Evolutionary conservation across 192 early-diverging fungal genomes (phyloP).

Genomic region (Dimargaris verticillata): DNA sequence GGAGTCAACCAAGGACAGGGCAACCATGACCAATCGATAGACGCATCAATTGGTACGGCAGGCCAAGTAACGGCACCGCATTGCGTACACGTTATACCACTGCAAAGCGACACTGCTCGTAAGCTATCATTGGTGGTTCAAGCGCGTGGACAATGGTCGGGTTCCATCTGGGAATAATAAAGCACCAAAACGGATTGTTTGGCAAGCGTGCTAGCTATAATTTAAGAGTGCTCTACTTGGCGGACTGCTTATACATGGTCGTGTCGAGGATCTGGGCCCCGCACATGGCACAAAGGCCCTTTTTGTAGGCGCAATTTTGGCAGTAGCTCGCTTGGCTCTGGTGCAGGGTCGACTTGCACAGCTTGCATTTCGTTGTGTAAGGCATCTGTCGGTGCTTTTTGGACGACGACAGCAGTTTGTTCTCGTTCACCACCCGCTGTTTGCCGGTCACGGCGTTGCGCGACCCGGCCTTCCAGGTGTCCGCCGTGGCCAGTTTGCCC

Average conservation of each 20-base stretch:
- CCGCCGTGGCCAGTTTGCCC: conserved; percentile 34
- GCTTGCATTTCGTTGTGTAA: conserved; percentile 39
- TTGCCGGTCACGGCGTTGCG: conserved; percentile 27
- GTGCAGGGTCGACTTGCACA: conserved; percentile 39
- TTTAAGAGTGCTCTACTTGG: conserved; percentile 21
- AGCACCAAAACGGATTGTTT: too few species aligned
- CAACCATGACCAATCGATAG: too few species aligned
- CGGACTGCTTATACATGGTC: conserved; percentile 35
- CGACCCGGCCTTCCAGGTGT: conserved; percentile 50
- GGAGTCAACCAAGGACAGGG: too few species aligned
- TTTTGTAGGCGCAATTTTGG: conserved; percentile 44
- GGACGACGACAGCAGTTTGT: conserved; percentile 38
- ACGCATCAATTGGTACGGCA: too few species aligned
- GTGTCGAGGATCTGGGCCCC: conserved; percentile 39
- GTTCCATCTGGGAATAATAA: too few species aligned
- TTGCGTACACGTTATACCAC: too few species aligned
- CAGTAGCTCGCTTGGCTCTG: conserved; percentile 43
- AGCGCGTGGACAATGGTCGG: too few species aligned
- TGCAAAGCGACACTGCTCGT: too few species aligned
- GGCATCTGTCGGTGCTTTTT: conserved; percentile 37
- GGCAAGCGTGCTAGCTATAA: too few species aligned
- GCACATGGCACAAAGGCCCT: conserved; percentile 44
- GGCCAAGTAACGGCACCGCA: too few species aligned
- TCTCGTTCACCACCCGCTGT: conserved; percentile 38
- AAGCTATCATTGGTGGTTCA: too few species aligned